Percentiles rank a stretch among this genome's conserved stretches.
Evolutionary conservation across 176 grass and related monocot genomes (phyloP).

Genomic region (Phoenix dactylifera): DNA sequence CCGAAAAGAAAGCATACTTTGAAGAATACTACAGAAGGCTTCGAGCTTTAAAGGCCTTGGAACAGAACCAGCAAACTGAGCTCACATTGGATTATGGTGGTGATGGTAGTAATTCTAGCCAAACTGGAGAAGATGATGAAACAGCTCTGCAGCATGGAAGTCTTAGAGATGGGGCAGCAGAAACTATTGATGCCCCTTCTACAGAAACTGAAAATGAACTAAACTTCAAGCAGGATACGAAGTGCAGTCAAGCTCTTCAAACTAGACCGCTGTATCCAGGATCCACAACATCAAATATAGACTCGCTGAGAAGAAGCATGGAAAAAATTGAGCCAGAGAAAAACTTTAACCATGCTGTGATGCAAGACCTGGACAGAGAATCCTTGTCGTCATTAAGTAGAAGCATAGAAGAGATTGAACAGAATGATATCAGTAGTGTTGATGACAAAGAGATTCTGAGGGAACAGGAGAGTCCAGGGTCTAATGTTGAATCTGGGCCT

Average conservation of each 20-base stretch:
- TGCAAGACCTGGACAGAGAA: neutral
- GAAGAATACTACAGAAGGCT: constrained; percentile 93
- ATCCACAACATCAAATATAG: constrained; percentile 17
- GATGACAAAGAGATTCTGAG: constrained; percentile 2
- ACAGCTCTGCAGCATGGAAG: constrained; percentile 34
- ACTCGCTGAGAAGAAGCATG: constrained; percentile 17
- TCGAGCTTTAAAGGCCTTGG: constrained; percentile 66
- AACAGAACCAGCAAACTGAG: constrained; percentile 82
- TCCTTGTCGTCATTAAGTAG: neutral
- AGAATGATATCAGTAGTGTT: constrained; percentile 5
- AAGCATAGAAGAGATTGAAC: neutral
- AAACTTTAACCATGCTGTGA: constrained; percentile 1
- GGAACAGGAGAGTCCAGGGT: neutral
- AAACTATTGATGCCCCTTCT: constrained; percentile 21
- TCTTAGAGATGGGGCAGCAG: constrained; percentile 28
- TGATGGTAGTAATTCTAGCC: constrained; percentile 79
- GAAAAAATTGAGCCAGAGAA: constrained; percentile 22
- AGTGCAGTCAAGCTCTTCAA: constrained; percentile 23
- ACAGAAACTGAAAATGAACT: constrained; percentile 25
- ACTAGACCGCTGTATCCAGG: constrained; percentile 14
- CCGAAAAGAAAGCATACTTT: constrained; percentile 96
- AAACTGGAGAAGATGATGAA: constrained; percentile 54
- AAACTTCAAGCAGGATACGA: constrained; percentile 26
- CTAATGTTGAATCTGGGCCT: neutral
- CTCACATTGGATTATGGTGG: constrained; percentile 81